Base-by-base conservation (phyloP, 1,139 yeast species). In the Yamadazyma triangularis region DNA sequence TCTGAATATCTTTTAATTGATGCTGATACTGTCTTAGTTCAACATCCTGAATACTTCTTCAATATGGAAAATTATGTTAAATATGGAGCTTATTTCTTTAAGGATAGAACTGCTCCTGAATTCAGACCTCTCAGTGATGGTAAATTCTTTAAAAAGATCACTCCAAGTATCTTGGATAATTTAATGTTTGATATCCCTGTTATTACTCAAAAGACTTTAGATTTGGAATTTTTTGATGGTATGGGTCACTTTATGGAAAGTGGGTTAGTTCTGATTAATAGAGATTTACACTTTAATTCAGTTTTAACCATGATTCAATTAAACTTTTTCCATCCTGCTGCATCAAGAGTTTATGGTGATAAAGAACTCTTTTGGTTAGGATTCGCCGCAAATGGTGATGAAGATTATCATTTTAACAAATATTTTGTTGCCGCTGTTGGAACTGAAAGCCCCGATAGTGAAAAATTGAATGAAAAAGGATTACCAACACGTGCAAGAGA, bases 281-380 rank as follows among this genome's bases (percentile, higher is more conserved):
- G 62, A 32, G 42, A 46, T 27, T 29, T 47, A 12, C 67, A 60
- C 42, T 60, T 57, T 32, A 46, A 42, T 27, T 47, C 62, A 2
- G 38, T 58, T 4, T 35, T 60, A 20, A 47, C 59, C 44, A 49
- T 56, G 51, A 35, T 53, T 12, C 60, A 58, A 40, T 40, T 60
- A 29, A 52, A 55, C 30, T 52, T 60, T 34, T 46, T 48, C 24
- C 32, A 38, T 13, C 54, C 63, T 1, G 56, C 52, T 2, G 39
- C 43, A 7, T 32, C 37, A 4, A 46, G 62, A 36, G 48, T 50
- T 11, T 56, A 55, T 36, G 64, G 64, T 8, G 67, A 59, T 38
- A 60, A 60, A 34, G 67, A 60, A 36, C 38, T 59, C 9, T 58
- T 58, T 30, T 60, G 64, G 62, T 32, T 60, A 9, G 64, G 58